Evolutionary conservation across 2,329 filamentous ascomycete species (phyloP).

Genomic region (Orbilia oligospora): DNA sequence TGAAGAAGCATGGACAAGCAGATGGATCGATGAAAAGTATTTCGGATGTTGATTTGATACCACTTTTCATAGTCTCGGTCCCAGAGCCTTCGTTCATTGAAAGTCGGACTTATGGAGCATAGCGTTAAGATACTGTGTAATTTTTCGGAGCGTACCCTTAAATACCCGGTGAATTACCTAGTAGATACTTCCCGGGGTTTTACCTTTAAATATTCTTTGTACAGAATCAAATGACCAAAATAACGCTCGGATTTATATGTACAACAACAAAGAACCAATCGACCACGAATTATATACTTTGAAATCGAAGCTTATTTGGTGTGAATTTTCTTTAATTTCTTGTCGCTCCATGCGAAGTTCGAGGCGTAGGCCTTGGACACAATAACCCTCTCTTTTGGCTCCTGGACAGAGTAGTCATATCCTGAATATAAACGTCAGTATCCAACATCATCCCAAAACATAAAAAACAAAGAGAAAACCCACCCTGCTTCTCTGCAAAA

Average conservation of each 20-base stretch:
- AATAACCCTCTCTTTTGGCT: constrained; percentile 89
- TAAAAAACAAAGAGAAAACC: background rate
- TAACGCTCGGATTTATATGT: constrained; percentile 39
- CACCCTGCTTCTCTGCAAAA: constrained; percentile 94
- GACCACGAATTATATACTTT: background rate
- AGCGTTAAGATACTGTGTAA: background rate
- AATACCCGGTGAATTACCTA: background rate
- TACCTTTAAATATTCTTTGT: constrained; percentile 22
- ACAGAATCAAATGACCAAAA: constrained; percentile 2
- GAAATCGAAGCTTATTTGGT: constrained; percentile 62
- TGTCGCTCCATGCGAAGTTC: constrained; percentile 76
- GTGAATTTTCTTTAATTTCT: constrained; percentile 63
- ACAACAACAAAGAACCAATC: constrained; percentile 23
- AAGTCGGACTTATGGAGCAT: background rate
- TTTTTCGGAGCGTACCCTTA: background rate
- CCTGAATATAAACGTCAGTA: constrained; percentile 66
- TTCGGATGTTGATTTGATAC: constrained; percentile 62
- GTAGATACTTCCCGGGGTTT: background rate
- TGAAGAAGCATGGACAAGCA: constrained; percentile 87
- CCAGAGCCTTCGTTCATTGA: no score
- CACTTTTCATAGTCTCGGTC: no score
- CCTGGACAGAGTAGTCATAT: constrained; percentile 98
- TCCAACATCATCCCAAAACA: background rate
- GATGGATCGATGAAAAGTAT: constrained; percentile 69
- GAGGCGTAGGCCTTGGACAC: constrained; percentile 95